Evolutionary conservation across 2,329 filamentous ascomycete genomes (phyloP), one percentile per base, ranked within the genome.

Genomic region (Lachnellula subtilissima): DNA sequence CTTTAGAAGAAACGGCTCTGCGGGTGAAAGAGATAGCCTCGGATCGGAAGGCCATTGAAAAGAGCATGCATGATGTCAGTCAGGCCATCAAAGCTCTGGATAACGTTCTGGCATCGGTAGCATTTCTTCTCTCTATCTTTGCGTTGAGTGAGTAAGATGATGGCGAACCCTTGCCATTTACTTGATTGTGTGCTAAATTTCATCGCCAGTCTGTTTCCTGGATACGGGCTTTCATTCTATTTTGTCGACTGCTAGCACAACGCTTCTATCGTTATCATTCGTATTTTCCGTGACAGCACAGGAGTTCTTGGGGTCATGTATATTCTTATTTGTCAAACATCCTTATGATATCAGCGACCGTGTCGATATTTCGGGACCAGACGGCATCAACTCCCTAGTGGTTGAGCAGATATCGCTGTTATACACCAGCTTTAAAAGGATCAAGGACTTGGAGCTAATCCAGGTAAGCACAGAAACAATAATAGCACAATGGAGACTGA

Each of bases 241-340:
- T n/a, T 40, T 59, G 5, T 40, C 50, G 5, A 56, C 53, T 11
- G 53, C 53, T 23, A 49, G 39, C 15, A 46, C 45, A 17, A 50
- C 48, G 0, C 79, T 97, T 43, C 83, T 97, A 12, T 96, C 91
- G 4, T 77, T 97, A n/a, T 96, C 91, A 3, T 56, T 56, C 25
- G 48, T 54, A 7, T 59, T 59, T 45, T 47, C 54, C 17, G 28
- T 40, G 4, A 59, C 54, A 17, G 54, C 48, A 15, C 37, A 52
- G 22, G 51, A 52, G 15, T 54, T 59, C 25, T 48, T 56, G 17
- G 54, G 51, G n/a, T 59, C 54, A 3, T 54, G 57, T 32, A 59
- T 56, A 32, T 59, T 56, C 28, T 45, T 59, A 7, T 97, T 97
- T 67, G 91, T 96, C 76, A 97, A 97, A 77, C 92, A 97, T 70